These are phyloP conservation scores for Phytophthora idaei DNA, from an alignment of 352 stramenopile species.

Conservation along the genomic window DNA sequence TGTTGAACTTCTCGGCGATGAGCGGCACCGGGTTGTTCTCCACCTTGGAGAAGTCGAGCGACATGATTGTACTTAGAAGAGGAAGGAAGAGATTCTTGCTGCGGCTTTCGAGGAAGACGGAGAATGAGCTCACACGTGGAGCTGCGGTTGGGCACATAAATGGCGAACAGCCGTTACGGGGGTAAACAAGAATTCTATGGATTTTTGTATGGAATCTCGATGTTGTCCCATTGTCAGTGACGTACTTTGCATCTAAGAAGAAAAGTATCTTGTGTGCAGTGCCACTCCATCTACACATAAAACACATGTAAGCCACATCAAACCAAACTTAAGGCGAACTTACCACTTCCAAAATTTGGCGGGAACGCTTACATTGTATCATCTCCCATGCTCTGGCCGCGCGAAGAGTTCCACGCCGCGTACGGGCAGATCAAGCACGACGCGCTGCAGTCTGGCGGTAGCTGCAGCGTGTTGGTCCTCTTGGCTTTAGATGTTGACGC, in stretches of 20 bases:
- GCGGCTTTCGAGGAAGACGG: slow-evolving; percentile 10
- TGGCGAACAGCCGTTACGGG: slow-evolving; percentile 22
- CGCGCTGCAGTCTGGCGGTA: slow-evolving; percentile 60
- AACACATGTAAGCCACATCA: not conserved
- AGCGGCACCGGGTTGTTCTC: slow-evolving; percentile 85
- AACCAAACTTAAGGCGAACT: slow-evolving; percentile 16
- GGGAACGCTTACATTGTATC: slow-evolving; percentile 10
- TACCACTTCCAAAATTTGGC: slow-evolving; percentile 15
- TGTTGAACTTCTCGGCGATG: slow-evolving; percentile 76
- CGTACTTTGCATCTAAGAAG: slow-evolving; percentile 2
- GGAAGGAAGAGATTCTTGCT: not conserved
- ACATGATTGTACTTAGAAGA: slow-evolving; percentile 39
- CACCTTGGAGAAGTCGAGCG: slow-evolving; percentile 87
- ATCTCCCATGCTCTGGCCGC: slow-evolving; percentile 76
- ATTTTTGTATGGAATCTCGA: slow-evolving; percentile 13
- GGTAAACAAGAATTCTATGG: slow-evolving; percentile 18
- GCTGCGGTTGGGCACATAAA: not conserved
- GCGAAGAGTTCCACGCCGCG: slow-evolving; percentile 84
- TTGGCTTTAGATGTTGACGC: slow-evolving; percentile 95
- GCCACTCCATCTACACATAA: not conserved
- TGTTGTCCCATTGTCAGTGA: slow-evolving; percentile 13
- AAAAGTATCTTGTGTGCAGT: not conserved
- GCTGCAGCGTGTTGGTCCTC: slow-evolving; percentile 92
- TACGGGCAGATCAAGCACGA: slow-evolving; percentile 87
- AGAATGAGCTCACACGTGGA: slow-evolving; percentile 33